Conservation (phyloP, 2,329 filamentous ascomycete species). For the Leptosphaerulina australis region DNA sequence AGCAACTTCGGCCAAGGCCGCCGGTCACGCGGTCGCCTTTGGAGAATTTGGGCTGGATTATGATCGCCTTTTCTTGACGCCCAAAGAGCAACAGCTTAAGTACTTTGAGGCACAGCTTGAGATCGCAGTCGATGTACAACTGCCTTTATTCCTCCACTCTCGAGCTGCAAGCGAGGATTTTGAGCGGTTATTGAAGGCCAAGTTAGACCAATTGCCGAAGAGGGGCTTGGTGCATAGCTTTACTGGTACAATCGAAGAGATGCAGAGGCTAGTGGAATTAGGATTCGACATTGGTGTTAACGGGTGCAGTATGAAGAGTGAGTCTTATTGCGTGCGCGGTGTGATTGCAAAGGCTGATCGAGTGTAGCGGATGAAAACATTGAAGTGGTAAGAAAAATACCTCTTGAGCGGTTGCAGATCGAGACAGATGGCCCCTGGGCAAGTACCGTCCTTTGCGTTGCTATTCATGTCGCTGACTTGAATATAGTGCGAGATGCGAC, state of each 20-base stretch:
- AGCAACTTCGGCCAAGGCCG: conserved; percentile 63
- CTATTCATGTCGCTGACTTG: not conserved
- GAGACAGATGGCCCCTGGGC: conserved; percentile 95
- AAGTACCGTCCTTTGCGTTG: conserved; percentile 17
- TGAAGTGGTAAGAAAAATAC: conserved; percentile 78
- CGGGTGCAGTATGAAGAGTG: conserved; percentile 90
- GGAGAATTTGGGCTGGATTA: conserved; percentile 98
- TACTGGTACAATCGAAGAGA: conserved; percentile 85
- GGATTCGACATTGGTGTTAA: conserved; percentile 95
- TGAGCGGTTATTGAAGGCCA: conserved; percentile 68
- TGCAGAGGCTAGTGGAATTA: conserved; percentile 76
- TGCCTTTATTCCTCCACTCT: conserved; percentile 92
- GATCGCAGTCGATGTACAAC: conserved; percentile 74
- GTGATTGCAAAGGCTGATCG: conserved; percentile 2
- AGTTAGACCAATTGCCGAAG: conserved; percentile 70
- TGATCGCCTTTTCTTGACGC: conserved; percentile 83
- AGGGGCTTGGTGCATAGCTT: conserved; percentile 93
- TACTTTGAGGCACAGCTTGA: conserved; percentile 85
- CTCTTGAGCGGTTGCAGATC: conserved; percentile 81
- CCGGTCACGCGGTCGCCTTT: conserved; percentile 74
- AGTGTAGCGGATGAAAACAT: conserved; percentile 68
- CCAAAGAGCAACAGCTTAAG: conserved; percentile 78
- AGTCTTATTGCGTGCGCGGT: not conserved
- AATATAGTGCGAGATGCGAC: conserved; percentile 80
- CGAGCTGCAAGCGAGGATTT: conserved; percentile 71